Evolutionary conservation across 768 basidiomycete species (phyloP), one percentile per base, ranked within the genome.

Genomic region (Lentinula guzmanii): DNA sequence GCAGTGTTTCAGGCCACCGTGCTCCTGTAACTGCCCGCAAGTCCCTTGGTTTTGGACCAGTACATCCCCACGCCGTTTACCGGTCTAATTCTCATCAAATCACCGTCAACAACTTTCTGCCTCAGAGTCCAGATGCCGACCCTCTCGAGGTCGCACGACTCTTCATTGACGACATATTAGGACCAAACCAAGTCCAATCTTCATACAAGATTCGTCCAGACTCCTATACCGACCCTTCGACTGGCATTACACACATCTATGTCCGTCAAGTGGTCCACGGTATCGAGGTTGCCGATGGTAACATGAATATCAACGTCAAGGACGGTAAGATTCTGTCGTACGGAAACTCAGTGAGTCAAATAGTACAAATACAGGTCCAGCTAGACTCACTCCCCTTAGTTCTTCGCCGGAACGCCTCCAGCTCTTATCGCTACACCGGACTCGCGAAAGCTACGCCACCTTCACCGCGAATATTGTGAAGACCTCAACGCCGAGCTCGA

Each of bases 281-380:
- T 13, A 76, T 96, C 50, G 92, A 96, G 69, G 93, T 99, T 15
- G 81, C 83, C 10, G 93, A 97, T 68, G 92, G 91, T 33, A 90
- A 97, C 73, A 84, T 97, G 77, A 98, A 98, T 72, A 75, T 99
- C 70, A 97, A 98, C 77, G 79, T 98, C 73, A 87, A 87, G 74
- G 83, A 90, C 59, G 94, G 93, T 48, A 75, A 82, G 66, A 82
- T 98, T 18, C 69, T 98, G 52, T 95, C 93, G 1, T 93, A 87
- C 67, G 95, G 95, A 50, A 90, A 89, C 70, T 95, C 93, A 65
- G 91, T 93, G 66, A 63, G 88, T 79, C 16, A 61, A 42, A 15
- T 58, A 8, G 5, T 37, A 24, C 41, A n/a, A 5, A 0, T 33
- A 35, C 2, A 15, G 1, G 18, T 41, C 33, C n/a, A 56, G 15